phyloP scores from a whole-genome alignment of 441 rosid genomes.

The Mallotus japonicus region DNA sequence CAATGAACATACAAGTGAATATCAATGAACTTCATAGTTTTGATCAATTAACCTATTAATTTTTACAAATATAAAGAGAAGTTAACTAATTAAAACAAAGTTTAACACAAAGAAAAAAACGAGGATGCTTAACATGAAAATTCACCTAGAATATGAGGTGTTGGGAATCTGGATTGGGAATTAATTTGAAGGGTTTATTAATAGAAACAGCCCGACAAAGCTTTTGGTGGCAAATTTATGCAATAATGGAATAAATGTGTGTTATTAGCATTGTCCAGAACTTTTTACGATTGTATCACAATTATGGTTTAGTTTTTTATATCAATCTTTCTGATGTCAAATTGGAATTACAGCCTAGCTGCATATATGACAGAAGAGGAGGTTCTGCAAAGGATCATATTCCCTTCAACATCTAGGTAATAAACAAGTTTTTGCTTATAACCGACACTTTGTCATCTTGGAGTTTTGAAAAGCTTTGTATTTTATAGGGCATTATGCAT shows the following conservation, averaged over 20 bases:
- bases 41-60: too few relatives aligned
- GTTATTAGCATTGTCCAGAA: background rate
- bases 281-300: background rate
- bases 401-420: slow-evolving; percentile 89
- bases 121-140: too few relatives aligned
- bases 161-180: background rate
- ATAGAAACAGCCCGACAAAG: background rate
- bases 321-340: slow-evolving; percentile 20
- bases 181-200: background rate
- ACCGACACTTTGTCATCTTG: background rate
- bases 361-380: slow-evolving; percentile 94
- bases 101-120: too few relatives aligned
- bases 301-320: slow-evolving; percentile 14
- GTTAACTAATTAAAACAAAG: too few relatives aligned
- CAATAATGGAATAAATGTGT: background rate
- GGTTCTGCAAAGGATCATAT: slow-evolving; percentile 76
- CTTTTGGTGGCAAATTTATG: slow-evolving; percentile 1
- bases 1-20: too few relatives aligned
- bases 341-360: slow-evolving; percentile 65
- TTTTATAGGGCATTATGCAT: background rate
- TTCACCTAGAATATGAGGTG: background rate
- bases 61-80: too few relatives aligned
- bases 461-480: background rate
- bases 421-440: background rate
- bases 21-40: too few relatives aligned